Base-by-base conservation (phyloP, 2,329 filamentous ascomycete species). In the Drechslerella stenobrocha region DNA sequence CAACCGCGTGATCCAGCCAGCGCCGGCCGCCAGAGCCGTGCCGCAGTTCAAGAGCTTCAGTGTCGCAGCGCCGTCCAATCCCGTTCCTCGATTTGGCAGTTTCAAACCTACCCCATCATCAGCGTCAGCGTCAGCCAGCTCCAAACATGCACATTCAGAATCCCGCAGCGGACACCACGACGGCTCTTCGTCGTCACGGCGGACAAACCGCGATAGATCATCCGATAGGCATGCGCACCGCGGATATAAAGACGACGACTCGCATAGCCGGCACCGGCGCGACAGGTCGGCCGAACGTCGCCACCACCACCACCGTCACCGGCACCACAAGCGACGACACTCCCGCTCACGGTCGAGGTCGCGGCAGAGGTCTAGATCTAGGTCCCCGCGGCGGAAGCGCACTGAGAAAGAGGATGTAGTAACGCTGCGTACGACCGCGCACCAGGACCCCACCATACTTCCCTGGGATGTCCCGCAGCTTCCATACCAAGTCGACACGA, bases 401-500 rank as follows among this genome's bases (percentile, higher is more conserved):
- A 28, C 23, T 22, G 46, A 37, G 40, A 59, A 11, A 48, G 45
- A 46, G 20, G 20, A n/a, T n/a, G 34, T 13, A n/a, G 47, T 35
- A 18, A 71, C 53, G 9, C 24, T 35, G 13, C 59, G 24, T 34
- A 48, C 47, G 42, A 32, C 40, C 52, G 58, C 48, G 40, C 52
- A 40, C 11, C 55, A 47, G 20, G 52, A 63, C 42, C 30, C 66
- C 23, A 30, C 63, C 53, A 37, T 70, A 45, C 22, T 72, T 58
- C 35, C 64, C 8, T 71, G 71, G 67, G 69, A 73, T 44, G 51
- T 66, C 3, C 60, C 70, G 6, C 52, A 69, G 9, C 69, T 70
- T 18, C 64, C 56, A 23, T 73, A 64, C 46, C 71, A 83, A 44
- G 73, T 88, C 52, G 92, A 97, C 76, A 83, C 79, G 40, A 85